These are phyloP conservation scores for Amaranthus tricolor DNA, from an alignment of 179 eudicot genomes.

Conservation along the genomic window DNA sequence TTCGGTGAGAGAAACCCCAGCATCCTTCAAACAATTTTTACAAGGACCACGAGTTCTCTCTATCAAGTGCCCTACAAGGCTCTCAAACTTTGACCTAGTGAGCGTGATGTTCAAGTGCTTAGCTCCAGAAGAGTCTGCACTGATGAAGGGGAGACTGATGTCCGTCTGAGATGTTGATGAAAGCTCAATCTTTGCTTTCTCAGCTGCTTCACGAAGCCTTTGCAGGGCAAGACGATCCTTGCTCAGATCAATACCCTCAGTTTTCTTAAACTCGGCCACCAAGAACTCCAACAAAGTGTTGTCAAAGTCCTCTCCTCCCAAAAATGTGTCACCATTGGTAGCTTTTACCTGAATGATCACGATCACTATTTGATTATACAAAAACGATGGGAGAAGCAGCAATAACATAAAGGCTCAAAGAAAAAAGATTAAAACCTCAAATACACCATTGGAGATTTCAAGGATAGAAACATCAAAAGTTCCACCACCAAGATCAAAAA, in stretches of 20 bases:
- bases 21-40: conserved; percentile 50
- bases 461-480: conserved; percentile 87
- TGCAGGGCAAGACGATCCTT: conserved; percentile 76
- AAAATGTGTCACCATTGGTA: conserved; percentile 81
- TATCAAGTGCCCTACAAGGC: conserved; percentile 41
- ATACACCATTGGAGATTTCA: conserved; percentile 88
- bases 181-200: conserved; percentile 55
- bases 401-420: background rate
- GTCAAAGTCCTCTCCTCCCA: conserved; percentile 90
- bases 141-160: conserved; percentile 44
- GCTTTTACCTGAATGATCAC: conserved; percentile 60
- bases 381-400: background rate
- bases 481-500: conserved; percentile 94
- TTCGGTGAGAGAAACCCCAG: conserved; percentile 35
- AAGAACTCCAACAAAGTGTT: conserved; percentile 63
- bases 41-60: conserved; percentile 49
- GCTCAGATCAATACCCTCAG: conserved; percentile 67
- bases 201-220: conserved; percentile 58
- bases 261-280: conserved; percentile 65
- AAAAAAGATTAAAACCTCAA: conserved; percentile 50
- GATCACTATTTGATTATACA: background rate
- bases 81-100: conserved; percentile 48
- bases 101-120: conserved; percentile 54
- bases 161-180: conserved; percentile 51
- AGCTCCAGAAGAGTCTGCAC: conserved; percentile 83